Evolutionary conservation across 805 yeast species (phyloP).

Genomic region (Kuraishia hungarica): DNA sequence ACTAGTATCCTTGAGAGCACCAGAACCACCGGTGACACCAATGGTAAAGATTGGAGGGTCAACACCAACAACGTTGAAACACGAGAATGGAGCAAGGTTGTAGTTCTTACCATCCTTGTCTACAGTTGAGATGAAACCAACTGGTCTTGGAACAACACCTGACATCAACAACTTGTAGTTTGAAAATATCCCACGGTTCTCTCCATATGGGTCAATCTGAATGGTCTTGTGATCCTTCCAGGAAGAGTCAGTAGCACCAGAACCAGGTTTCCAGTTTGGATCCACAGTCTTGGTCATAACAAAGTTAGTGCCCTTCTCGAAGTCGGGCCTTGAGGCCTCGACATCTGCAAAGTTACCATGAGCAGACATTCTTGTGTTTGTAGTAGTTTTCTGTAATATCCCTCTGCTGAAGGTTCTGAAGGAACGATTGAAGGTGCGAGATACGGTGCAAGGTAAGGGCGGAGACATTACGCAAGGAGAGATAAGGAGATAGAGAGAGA

Average conservation of each 20-base stretch:
- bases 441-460: too few species aligned
- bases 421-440: neutral
- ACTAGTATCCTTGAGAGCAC: conserved; percentile 39
- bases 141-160: conserved; percentile 52
- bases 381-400: neutral
- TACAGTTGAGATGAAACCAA: conserved; percentile 47
- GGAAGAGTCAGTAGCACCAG: conserved; percentile 34
- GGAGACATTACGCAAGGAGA: neutral
- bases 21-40: conserved; percentile 34
- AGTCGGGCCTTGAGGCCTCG: conserved; percentile 5
- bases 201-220: conserved; percentile 38
- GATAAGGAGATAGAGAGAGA: too few species aligned
- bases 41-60: conserved; percentile 55
- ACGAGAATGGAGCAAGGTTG: conserved; percentile 58
- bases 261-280: conserved; percentile 36
- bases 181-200: conserved; percentile 27
- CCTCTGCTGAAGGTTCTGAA: neutral
- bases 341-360: neutral
- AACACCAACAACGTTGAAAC: conserved; percentile 33
- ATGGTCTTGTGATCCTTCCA: conserved; percentile 39
- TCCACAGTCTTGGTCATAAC: conserved; percentile 9
- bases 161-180: conserved; percentile 45
- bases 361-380: neutral
- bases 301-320: conserved; percentile 3
- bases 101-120: conserved; percentile 26